Percentiles rank a stretch among this genome's conserved stretches.
Conservation (phyloP, 2,329 filamentous ascomycete species). For the Ascochyta clinopodiicola region DNA sequence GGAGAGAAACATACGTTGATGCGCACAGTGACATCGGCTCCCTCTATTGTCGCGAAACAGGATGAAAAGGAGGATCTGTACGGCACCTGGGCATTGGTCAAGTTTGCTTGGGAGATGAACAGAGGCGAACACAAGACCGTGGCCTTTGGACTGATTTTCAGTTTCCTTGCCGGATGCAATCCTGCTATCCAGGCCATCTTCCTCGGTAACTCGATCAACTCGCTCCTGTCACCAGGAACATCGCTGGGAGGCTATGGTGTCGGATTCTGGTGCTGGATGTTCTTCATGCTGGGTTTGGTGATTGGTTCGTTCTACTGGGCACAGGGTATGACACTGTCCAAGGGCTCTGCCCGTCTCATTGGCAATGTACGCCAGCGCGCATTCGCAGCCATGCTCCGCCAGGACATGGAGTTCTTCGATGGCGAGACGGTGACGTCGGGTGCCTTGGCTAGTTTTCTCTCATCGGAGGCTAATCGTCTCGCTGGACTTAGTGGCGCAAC, state of each 20-base stretch:
- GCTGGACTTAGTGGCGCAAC: conserved; percentile 88
- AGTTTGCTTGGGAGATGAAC: conserved; percentile 44
- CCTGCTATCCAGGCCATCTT: conserved; percentile 66
- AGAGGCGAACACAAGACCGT: conserved; percentile 45
- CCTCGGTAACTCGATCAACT: conserved; percentile 85
- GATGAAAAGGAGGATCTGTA: conserved; percentile 37
- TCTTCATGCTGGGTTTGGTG: conserved; percentile 42
- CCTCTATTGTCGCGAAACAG: conserved; percentile 66
- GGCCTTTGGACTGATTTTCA: conserved; percentile 51
- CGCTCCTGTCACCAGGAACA: conserved; percentile 64
- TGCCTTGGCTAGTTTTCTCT: conserved; percentile 73
- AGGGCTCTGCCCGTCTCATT: conserved; percentile 64
- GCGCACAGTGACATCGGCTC: conserved; percentile 52
- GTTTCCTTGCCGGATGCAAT: conserved; percentile 46
- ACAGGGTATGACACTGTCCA: conserved; percentile 64
- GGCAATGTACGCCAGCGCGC: conserved; percentile 81
- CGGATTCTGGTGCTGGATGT: conserved; percentile 56
- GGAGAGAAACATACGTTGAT: conserved; percentile 37
- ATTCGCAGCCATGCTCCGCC: conserved; percentile 84
- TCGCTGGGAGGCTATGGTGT: conserved; percentile 71
- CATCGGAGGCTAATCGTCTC: conserved; percentile 83
- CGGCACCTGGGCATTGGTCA: conserved; percentile 52
- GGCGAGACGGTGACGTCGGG: conserved; percentile 88
- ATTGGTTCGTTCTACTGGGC: conserved; percentile 36
- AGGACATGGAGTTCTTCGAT: conserved; percentile 90